A percentile compares a stretch with the other conserved stretches of the same genome.
These are phyloP conservation scores for Phytopythium kandeliae DNA, from an alignment of 352 stramenopile species.

Conservation along the genomic window DNA sequence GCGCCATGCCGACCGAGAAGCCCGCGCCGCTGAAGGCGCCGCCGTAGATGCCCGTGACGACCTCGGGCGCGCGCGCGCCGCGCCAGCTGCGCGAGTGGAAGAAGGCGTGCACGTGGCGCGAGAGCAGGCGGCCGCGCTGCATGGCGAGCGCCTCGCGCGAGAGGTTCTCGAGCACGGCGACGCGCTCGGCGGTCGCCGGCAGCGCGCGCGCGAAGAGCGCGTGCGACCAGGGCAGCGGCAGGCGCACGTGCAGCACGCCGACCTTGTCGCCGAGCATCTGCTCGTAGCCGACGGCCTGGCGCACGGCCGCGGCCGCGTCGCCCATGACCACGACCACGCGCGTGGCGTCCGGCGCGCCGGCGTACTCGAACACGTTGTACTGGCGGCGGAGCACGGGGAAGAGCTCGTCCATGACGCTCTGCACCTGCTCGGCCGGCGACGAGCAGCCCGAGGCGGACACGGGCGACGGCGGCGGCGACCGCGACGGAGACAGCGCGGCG, in stretches of 20 bases:
- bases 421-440: constrained; percentile 67
- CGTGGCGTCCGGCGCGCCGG: constrained; percentile 55
- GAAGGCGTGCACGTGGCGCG: constrained; percentile 69
- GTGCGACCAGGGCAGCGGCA: constrained; percentile 70
- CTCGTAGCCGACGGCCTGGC: constrained; percentile 64
- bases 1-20: constrained; percentile 68
- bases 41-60: constrained; percentile 65
- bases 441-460: constrained; percentile 17
- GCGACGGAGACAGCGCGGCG: too few relatives aligned
- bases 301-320: constrained; percentile 43
- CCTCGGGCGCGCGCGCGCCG: constrained; percentile 16
- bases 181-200: constrained; percentile 39
- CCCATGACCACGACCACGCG: constrained; percentile 67
- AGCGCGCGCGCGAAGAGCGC: constrained; percentile 59
- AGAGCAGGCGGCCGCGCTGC: constrained; percentile 49
- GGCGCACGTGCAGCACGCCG: constrained; percentile 68
- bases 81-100: constrained; percentile 54
- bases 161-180: constrained; percentile 75
- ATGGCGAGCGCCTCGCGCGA: constrained; percentile 53
- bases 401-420: constrained; percentile 69
- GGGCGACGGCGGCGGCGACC: not conserved
- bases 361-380: constrained; percentile 83
- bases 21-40: constrained; percentile 53
- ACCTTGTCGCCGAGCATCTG: constrained; percentile 71
- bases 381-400: constrained; percentile 69